Evolutionary conservation across 2,329 filamentous ascomycete species (phyloP), one percentile per base, ranked within the genome.

Genomic region (Aspergillus versicolor): DNA sequence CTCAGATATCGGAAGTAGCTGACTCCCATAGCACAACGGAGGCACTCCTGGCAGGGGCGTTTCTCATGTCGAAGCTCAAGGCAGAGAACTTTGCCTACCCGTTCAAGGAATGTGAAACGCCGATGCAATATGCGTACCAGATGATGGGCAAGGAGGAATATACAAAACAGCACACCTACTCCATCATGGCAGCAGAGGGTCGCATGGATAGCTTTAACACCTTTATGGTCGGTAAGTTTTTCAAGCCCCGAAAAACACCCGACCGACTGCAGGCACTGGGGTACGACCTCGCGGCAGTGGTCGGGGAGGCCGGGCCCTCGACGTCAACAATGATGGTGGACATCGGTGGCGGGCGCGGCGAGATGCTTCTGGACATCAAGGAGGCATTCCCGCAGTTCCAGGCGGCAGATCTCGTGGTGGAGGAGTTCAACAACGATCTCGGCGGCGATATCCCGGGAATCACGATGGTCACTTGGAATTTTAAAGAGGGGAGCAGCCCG

Each of bases 151-250:
- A 70, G 15, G 50, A 67, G 1, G 55, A 65, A 2, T 63, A 74
- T 8, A 61, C 68, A 9, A 56, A 65, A 2, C 60, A 72, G 41
- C 73, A 75, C 50, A 71, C 72, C 0, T 75, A 75, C 47, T 67
- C 67, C 0, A 75, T 75, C 8, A 74, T 75, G 70, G 65, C 67
- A 11, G 58, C 56, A 2, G 67, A 72, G 55, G 70, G 70, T 21
- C 71, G 73, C 12, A 73, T 75, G 70, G 67, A 69, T 22, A 74
- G 71, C 52, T 75, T 75, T 44, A 75, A 75, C 32, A 54, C 60
- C n/a, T 75, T 75, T 58, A 75, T 75, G 73, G 66, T 67, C 2
- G 72, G 72, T 49, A 75, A 75, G 50, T 75, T 75, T 34, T 61
- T 68, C 27, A 73, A 70, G 24, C 67, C 67, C n/a, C 63, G 65